Conservation (phyloP, 768 basidiomycete species). For the Candolleomyces aberdarensis region DNA sequence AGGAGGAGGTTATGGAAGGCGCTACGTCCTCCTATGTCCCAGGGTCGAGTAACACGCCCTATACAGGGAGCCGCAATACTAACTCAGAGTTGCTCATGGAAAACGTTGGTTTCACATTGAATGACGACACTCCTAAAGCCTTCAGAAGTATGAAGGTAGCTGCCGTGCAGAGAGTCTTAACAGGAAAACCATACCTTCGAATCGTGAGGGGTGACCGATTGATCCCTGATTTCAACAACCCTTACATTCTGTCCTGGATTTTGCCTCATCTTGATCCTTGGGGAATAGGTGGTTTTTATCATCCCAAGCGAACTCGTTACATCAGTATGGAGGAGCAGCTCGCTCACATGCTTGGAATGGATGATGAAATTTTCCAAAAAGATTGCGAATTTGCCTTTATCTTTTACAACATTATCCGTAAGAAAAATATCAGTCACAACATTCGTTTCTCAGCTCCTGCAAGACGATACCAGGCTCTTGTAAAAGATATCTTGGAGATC, state of each 20-base stretch:
- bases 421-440: background rate
- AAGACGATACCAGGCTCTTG: background rate
- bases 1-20: background rate
- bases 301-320: background rate
- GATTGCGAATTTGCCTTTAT: conserved; percentile 14
- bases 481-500: background rate
- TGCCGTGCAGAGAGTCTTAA: background rate
- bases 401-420: conserved; percentile 12
- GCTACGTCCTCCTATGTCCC: background rate
- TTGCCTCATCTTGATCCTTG: conserved; percentile 6
- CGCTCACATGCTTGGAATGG: conserved; percentile 2
- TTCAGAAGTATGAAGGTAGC: background rate
- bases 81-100: background rate
- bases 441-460: background rate
- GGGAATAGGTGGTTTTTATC: no score
- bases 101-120: background rate
- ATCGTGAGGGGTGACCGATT: background rate
- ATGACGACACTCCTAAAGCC: background rate
- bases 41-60: no score
- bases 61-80: no score
- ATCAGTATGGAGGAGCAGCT: conserved; percentile 15
- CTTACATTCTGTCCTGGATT: background rate
- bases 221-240: background rate
- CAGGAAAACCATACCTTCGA: background rate
- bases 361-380: conserved; percentile 4